Percentiles rank a stretch among this genome's conserved stretches.
Conservation (phyloP, 768 basidiomycete species). For the Austroboletus eburneus region DNA sequence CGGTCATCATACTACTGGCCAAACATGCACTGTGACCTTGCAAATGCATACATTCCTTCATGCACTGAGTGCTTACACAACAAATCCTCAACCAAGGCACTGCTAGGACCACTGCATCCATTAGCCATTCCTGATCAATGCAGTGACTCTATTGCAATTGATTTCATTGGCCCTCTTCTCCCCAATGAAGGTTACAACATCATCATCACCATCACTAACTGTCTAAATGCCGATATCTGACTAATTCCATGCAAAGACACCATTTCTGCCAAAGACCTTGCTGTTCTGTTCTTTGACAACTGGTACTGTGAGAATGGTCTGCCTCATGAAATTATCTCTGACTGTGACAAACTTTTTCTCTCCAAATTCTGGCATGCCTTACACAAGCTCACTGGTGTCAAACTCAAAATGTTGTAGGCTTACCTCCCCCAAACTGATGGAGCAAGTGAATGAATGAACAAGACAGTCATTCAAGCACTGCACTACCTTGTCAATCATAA, state of each 20-base stretch:
- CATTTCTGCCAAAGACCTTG: neutral
- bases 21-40: too few relatives aligned
- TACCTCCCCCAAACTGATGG: slow-evolving; percentile 35
- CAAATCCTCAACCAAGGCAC: too few relatives aligned
- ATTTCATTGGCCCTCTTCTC: neutral
- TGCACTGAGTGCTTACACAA: too few relatives aligned
- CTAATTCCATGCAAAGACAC: neutral
- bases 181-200: neutral
- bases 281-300: neutral
- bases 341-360: neutral
- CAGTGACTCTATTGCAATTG: neutral
- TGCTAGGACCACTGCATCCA: too few relatives aligned
- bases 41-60: too few relatives aligned
- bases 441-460: slow-evolving; percentile 19
- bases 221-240: neutral
- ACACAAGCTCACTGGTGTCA: neutral
- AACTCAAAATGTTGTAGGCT: slow-evolving; percentile 18
- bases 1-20: too few relatives aligned
- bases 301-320: neutral
- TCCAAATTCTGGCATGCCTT: neutral
- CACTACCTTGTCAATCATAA: too few relatives aligned
- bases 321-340: neutral
- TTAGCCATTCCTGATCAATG: too few relatives aligned
- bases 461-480: slow-evolving; percentile 11
- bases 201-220: neutral